A percentile compares a stretch with the other conserved stretches of the same genome.
Evolutionary conservation across 805 yeast genomes (phyloP).

Genomic region (Suhomyces sp.): DNA sequence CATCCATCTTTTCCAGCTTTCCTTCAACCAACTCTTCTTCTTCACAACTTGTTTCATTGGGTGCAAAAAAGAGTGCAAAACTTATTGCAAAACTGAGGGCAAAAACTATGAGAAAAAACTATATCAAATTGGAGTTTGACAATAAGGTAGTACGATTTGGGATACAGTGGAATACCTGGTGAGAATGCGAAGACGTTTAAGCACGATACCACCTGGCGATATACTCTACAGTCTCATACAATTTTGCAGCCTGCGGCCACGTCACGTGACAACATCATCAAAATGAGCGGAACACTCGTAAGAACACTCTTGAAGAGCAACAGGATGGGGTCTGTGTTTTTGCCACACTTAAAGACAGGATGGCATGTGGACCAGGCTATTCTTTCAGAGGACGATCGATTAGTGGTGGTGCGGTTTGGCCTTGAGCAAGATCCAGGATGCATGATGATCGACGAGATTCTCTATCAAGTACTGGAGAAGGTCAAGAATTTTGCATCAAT

Average conservation of each 20-base stretch:
- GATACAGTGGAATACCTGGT: too few species aligned
- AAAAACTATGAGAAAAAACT: too few species aligned
- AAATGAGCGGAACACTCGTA: background rate
- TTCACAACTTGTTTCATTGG: background rate
- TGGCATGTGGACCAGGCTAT: constrained; percentile 99
- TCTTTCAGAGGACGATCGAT: constrained; percentile 79
- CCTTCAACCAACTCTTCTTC: background rate
- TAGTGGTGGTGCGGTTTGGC: constrained; percentile 89
- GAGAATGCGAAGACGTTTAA: too few species aligned
- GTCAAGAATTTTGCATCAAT: constrained; percentile 85
- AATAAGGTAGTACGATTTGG: too few species aligned
- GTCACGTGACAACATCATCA: background rate
- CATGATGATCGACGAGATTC: constrained; percentile 85
- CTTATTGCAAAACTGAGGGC: too few species aligned
- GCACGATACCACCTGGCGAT: too few species aligned
- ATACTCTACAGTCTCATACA: too few species aligned
- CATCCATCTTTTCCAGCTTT: background rate
- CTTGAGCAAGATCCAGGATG: constrained; percentile 72
- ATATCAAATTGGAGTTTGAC: too few species aligned
- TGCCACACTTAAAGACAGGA: constrained; percentile 78
- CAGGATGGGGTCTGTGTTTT: constrained; percentile 72
- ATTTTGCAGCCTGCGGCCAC: background rate
- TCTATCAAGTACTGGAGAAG: constrained; percentile 76
- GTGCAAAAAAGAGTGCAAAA: background rate
- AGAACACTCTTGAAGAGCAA: background rate